A percentile compares a stretch with the other conserved stretches of the same genome.
These are phyloP conservation scores for Malassezia globosa DNA, from an alignment of 1,284 basidiomycete genomes.

Conservation along the genomic window DNA sequence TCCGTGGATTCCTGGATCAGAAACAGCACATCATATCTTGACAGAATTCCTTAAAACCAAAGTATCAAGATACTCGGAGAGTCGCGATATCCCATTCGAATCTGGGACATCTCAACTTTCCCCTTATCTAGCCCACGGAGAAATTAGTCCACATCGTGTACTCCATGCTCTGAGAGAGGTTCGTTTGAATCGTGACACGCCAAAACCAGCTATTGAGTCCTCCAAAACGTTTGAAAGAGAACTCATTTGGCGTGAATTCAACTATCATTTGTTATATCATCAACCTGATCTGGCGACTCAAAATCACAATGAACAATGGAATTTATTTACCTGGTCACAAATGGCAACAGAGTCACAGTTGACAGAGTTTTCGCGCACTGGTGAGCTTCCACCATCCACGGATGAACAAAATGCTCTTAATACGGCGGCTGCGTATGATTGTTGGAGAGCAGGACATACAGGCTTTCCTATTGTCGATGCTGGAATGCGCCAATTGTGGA, in stretches of 20 bases:
- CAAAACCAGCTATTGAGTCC: constrained; percentile 1
- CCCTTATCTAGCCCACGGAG: constrained; percentile 13
- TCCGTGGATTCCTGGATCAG: constrained; percentile 9
- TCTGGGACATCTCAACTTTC: constrained; percentile 9
- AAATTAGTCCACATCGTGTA: constrained; percentile 12
- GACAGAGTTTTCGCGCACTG: background rate
- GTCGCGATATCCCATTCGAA: constrained; percentile 6
- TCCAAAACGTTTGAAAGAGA: constrained; percentile 4
- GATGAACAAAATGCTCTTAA: background rate
- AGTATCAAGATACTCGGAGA: background rate
- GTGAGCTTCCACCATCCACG: background rate
- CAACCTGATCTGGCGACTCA: constrained; percentile 2
- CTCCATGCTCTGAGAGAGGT: background rate
- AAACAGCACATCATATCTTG: background rate
- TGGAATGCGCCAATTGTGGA: constrained; percentile 14
- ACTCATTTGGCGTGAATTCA: constrained; percentile 14
- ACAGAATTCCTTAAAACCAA: background rate
- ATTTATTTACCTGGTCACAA: background rate
- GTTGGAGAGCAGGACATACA: constrained; percentile 13
- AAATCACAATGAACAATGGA: constrained; percentile 9
- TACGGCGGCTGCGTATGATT: constrained; percentile 1
- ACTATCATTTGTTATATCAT: constrained; percentile 13
- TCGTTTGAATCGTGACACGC: background rate
- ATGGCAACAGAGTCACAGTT: background rate
- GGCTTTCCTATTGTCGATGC: constrained; percentile 13